Evolutionary conservation across 805 yeast species (phyloP), one percentile per base, ranked within the genome.

Genomic region (Naumovozyma dairenensis): DNA sequence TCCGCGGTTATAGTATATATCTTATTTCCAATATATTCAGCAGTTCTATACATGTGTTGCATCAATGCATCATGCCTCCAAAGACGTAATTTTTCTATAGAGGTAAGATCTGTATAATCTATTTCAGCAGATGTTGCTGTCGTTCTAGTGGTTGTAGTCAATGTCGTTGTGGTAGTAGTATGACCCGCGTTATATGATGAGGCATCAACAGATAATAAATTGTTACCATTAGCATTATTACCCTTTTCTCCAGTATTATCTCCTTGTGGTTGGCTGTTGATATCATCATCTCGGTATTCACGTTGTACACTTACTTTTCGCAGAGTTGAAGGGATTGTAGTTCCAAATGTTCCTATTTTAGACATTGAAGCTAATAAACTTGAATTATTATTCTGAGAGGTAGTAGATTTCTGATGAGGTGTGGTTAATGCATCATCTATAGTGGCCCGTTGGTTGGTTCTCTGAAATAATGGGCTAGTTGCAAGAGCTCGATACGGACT

Each of bases 61-160:
- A 81, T 77, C 36, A 81, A 57, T 0, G 98, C 94, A 51, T 86
- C 95, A 43, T 86, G 93, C 31, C 97, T 65, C 98, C 97, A 92
- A 19, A 83, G 63, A 29, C 97, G 62, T 22, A 92, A 67, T 45
- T 78, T 76, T 43, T 89, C 96, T 0, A 87, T 92, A 37, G 82
- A 92, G 0, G 94, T 71, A 26, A 55, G 40, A 18, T 53, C 53
- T 3, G 52, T 35, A 2, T 55, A 37, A 33, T 52, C 53, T 8
- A 52, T 38, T 10, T 45, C 55, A 16, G 43, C 40, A n/a, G 43
- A 33, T 5, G 44, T 36, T 1, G 43, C 35, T 7, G 42, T 37
- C 3, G 50, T 40, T 2, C 45, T 39, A 1, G 47, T 39, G n/a
- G 45, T 49, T 2, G 50, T 46, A 21, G 49, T 45, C 6, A 39